Conservation (phyloP, 169 alveolate species). For the Plasmodium relictum region DNA sequence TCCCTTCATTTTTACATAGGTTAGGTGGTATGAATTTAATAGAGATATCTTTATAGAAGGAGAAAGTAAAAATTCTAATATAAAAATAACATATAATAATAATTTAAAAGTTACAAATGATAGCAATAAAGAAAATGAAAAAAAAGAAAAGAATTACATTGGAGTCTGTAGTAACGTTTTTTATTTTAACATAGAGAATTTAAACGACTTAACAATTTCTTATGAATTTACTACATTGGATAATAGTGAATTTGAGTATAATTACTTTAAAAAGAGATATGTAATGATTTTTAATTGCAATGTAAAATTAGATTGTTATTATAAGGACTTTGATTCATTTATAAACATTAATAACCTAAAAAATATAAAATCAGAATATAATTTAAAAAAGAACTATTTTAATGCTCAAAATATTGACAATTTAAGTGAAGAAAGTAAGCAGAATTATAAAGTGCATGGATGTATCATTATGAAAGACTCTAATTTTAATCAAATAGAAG, state of each 20-base stretch:
- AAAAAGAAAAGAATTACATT: constrained; percentile 14
- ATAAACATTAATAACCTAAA: constrained; percentile 36
- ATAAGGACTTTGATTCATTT: constrained; percentile 49
- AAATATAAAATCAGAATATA: not conserved
- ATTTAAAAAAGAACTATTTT: not conserved
- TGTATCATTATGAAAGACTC: constrained; percentile 23
- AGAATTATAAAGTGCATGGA: constrained; percentile 11
- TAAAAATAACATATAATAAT: constrained; percentile 39
- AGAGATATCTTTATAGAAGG: constrained; percentile 52
- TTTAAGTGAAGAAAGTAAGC: not conserved
- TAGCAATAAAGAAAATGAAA: not conserved
- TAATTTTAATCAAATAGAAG: constrained; percentile 21
- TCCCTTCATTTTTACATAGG: constrained; percentile 16
- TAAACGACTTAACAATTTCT: constrained; percentile 50
- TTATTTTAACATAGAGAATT: constrained; percentile 36
- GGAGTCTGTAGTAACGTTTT: constrained; percentile 52
- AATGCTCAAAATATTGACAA: not conserved
- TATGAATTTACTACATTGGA: constrained; percentile 16
- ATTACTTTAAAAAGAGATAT: constrained; percentile 34
- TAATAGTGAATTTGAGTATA: constrained; percentile 38
- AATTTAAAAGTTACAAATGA: not conserved
- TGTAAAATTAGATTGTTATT: constrained; percentile 32
- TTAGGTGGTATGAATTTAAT: constrained; percentile 23
- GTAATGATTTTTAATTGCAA: constrained; percentile 17
- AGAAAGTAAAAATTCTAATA: constrained; percentile 29